Evolutionary conservation across 495 filamentous ascomycete species (phyloP).

Genomic region (Penicillium argentinense): DNA sequence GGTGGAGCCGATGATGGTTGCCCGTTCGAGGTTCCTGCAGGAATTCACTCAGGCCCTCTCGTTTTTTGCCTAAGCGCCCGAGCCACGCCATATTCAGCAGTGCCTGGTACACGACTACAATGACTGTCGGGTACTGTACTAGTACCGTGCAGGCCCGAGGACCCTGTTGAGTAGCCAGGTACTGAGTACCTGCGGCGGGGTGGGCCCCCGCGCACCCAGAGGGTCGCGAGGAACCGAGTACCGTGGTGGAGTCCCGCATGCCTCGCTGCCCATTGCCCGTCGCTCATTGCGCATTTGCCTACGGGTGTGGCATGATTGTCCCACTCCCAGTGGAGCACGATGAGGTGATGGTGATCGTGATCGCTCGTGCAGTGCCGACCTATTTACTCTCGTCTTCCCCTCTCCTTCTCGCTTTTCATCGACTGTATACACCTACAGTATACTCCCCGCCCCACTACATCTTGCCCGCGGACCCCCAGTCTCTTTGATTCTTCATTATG

Average conservation of each 20-base stretch:
- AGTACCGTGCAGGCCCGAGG: background rate
- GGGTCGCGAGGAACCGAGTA: no score
- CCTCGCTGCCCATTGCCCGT: background rate
- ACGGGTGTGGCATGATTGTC: constrained; percentile 12
- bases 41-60: constrained; percentile 8
- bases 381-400: constrained; percentile 5
- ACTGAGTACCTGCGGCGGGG: no score
- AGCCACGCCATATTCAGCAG: constrained; percentile 27
- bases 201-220: no score
- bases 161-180: background rate
- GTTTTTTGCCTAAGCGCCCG: constrained; percentile 35
- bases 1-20: constrained; percentile 10
- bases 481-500: constrained; percentile 47
- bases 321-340: constrained; percentile 2
- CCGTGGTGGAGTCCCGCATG: background rate
- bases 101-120: background rate
- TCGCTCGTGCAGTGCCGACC: constrained; percentile 5
- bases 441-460: background rate
- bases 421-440: background rate
- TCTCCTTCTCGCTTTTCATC: background rate
- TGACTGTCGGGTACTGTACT: background rate
- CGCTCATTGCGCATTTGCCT: constrained; percentile 5
- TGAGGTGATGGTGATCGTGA: constrained; percentile 18
- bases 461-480: background rate
- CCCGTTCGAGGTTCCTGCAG: constrained; percentile 31